A percentile compares a stretch with the other conserved stretches of the same genome.
Evolutionary conservation across 1,284 basidiomycete species (phyloP).

Genomic region (Papiliotrema terrestris): DNA sequence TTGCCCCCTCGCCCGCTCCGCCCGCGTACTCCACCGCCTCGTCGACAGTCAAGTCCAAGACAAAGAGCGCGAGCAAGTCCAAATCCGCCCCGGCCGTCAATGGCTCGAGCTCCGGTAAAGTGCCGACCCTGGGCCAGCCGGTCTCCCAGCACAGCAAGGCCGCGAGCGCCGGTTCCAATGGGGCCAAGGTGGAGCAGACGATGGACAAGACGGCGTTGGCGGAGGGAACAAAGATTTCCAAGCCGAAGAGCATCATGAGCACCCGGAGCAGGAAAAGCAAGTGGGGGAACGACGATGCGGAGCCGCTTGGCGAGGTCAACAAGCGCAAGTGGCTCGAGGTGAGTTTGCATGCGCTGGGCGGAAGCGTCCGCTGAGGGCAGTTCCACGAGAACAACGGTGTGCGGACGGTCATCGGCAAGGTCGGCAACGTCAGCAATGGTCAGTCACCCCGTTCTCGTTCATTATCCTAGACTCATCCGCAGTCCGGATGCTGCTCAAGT

Average conservation of each 20-base stretch:
- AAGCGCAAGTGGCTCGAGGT: constrained; percentile 40
- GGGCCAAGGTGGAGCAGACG: neutral
- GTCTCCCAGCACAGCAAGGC: neutral
- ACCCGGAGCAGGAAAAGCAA: constrained; percentile 33
- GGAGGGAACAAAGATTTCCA: neutral
- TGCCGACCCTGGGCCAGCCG: neutral
- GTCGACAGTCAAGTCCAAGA: constrained; percentile 13
- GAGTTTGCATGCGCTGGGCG: constrained; percentile 9
- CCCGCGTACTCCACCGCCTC: constrained; percentile 23
- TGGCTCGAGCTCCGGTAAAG: neutral
- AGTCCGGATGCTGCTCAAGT: constrained; percentile 90
- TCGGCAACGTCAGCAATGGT: constrained; percentile 87
- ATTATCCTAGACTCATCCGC: neutral
- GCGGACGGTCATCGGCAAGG: constrained; percentile 82
- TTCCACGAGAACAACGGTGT: constrained; percentile 92
- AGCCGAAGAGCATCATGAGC: constrained; percentile 17
- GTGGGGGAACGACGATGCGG: constrained; percentile 43
- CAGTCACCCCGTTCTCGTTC: constrained; percentile 24
- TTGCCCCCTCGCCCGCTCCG: constrained; percentile 10
- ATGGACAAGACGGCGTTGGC: constrained; percentile 1
- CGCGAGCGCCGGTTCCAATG: neutral
- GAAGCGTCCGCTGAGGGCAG: constrained; percentile 11
- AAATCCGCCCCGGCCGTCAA: neutral
- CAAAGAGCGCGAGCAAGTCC: neutral
- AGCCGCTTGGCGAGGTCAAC: constrained; percentile 39